Percentiles rank a stretch among this genome's conserved stretches.
These are phyloP conservation scores for Grifola frondosa DNA, from an alignment of 1,284 basidiomycete species.

Conservation along the genomic window DNA sequence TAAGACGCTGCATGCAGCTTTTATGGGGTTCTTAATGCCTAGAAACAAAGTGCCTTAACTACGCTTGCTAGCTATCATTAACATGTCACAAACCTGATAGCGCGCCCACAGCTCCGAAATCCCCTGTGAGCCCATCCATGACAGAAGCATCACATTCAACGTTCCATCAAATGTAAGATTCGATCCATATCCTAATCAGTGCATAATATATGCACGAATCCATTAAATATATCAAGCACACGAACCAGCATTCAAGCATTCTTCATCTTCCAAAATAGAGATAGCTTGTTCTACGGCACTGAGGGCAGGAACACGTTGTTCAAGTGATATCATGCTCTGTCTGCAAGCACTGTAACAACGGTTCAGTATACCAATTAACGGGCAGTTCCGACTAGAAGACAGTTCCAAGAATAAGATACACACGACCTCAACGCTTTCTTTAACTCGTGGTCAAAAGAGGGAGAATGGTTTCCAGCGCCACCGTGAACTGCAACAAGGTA, in stretches of 20 bases:
- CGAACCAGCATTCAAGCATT: slow-evolving; percentile 64
- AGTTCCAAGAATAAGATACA: slow-evolving; percentile 20
- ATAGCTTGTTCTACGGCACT: slow-evolving; percentile 54
- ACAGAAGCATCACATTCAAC: slow-evolving; percentile 80
- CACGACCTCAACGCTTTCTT: slow-evolving; percentile 56
- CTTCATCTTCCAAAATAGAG: slow-evolving; percentile 56
- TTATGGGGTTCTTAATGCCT: slow-evolving; percentile 71
- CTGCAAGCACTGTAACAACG: slow-evolving; percentile 44
- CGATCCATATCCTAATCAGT: slow-evolving; percentile 60
- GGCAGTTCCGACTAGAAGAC: too few species aligned
- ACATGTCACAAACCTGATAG: slow-evolving; percentile 44
- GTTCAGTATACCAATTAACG: background rate
- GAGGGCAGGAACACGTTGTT: slow-evolving; percentile 30
- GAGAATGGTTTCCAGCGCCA: slow-evolving; percentile 61
- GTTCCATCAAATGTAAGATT: slow-evolving; percentile 67
- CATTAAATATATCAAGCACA: background rate
- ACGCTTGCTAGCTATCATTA: background rate
- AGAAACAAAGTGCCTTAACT: background rate
- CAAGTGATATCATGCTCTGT: slow-evolving; percentile 30
- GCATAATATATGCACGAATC: background rate
- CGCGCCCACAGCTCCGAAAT: slow-evolving; percentile 72
- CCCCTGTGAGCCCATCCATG: slow-evolving; percentile 52
- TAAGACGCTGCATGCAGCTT: slow-evolving; percentile 53
- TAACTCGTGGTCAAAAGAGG: slow-evolving; percentile 42
- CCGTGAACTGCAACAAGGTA: slow-evolving; percentile 66